These are phyloP conservation scores for Periconia macrospinosa DNA, from an alignment of 2,329 filamentous ascomycete genomes.

Conservation along the genomic window DNA sequence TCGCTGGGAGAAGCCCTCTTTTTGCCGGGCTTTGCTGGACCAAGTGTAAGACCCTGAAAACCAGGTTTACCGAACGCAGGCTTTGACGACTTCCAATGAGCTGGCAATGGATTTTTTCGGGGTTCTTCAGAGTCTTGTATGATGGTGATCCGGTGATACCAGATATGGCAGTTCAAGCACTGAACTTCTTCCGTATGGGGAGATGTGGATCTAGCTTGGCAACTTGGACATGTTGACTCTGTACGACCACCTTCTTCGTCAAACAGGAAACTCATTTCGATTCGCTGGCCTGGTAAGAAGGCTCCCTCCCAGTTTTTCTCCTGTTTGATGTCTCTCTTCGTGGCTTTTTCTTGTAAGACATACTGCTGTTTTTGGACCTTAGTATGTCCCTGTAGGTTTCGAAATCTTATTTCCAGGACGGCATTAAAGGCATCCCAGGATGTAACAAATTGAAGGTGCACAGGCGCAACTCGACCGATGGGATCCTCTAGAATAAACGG, in stretches of 20 bases:
- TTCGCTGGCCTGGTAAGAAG: constrained; percentile 15
- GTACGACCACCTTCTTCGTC: background rate
- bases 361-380: constrained; percentile 14
- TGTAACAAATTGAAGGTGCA: constrained; percentile 16
- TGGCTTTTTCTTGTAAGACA: constrained; percentile 13
- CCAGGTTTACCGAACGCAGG: constrained; percentile 7
- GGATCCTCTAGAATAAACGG: constrained; percentile 19
- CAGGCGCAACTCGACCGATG: constrained; percentile 15
- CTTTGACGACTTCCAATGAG: constrained; percentile 3
- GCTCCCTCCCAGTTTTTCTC: constrained; percentile 2
- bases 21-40: constrained; percentile 4
- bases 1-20: constrained; percentile 2
- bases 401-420: constrained; percentile 16
- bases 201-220: constrained; percentile 1
- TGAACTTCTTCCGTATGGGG: constrained; percentile 1
- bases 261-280: constrained; percentile 16
- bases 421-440: constrained; percentile 18
- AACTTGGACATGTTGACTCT: constrained; percentile 7
- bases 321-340: constrained; percentile 8
- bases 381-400: constrained; percentile 6
- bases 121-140: constrained; percentile 3
- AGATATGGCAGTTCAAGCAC: constrained; percentile 6
- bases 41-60: background rate
- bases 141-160: constrained; percentile 9
- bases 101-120: background rate